Base-by-base conservation (phyloP, 2,329 filamentous ascomycete species). In the Ascochyta rabiei region DNA sequence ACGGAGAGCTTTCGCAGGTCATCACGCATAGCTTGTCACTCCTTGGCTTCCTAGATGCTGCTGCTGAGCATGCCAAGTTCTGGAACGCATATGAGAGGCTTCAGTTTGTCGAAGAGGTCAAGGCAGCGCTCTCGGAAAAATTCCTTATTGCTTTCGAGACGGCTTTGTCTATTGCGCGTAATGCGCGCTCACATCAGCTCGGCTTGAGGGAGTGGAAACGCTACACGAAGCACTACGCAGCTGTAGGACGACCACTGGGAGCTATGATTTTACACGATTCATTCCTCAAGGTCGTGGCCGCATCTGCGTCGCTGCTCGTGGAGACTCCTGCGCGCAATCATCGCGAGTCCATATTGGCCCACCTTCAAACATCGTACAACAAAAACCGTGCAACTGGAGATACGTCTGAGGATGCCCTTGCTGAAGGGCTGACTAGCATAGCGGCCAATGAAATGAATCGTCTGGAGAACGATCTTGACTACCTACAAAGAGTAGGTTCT, bases 231-330 rank as follows among this genome's bases (percentile, higher is more conserved):
- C 89, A 93, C 57, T 99, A 98, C 76, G 86, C 90, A 24, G 84
- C 87, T 15, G 83, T 86, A 54, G 90, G 90, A 9, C 85, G 91
- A 18, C 93, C 96, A 0, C 78, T 99, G 38, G 92, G 95, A 9
- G 91, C 93, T 12, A 95, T 97, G 88, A 82, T 98, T 6, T 77
- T 99, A 19, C 92, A 96, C 72, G 86, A 91, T 68, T 92, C 89
- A 60, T 96, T 96, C 71, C 91, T 96, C 82, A 88, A 86, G 74
- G 84, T 98, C 28, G 81, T 97, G 12, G 88, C 92, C 30, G 86
- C 91, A 2, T 88, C 86, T 48, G 91, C 90, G 2, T 90, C 90
- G 13, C 82, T 93, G 24, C 79, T 93, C 56, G 81, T 91, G 16
- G 82, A 85, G 28, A 85, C 52, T 35, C 81, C 83, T 6, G 78